Percentiles rank a stretch among this genome's conserved stretches.
phyloP scores from a whole-genome alignment of 2,329 filamentous ascomycete genomes.

The Penicillium sp. region DNA sequence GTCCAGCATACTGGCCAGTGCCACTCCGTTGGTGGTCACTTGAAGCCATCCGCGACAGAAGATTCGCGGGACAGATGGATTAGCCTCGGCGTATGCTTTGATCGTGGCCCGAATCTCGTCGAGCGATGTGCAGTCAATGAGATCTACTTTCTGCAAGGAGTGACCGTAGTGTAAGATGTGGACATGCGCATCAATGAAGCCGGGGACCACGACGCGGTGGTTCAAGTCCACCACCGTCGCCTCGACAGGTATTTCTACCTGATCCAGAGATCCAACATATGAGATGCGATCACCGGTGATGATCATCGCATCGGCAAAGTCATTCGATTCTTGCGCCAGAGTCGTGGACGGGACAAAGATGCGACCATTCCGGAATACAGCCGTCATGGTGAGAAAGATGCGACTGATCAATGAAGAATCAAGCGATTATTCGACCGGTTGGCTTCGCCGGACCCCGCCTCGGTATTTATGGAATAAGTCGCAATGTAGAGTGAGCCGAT shows the following conservation, averaged over 20 bases:
- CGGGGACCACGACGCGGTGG: constrained; percentile 37
- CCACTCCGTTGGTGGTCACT: constrained; percentile 40
- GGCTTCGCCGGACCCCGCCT: too few species aligned
- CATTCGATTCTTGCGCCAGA: constrained; percentile 3
- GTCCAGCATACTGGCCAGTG: constrained; percentile 44
- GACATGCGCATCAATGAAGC: constrained; percentile 48
- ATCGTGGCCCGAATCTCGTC: constrained; percentile 42
- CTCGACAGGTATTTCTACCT: constrained; percentile 18
- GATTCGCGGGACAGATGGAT: constrained; percentile 39
- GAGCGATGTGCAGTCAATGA: constrained; percentile 40
- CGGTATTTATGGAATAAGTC: too few species aligned
- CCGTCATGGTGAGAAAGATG: constrained; percentile 14
- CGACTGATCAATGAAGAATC: too few species aligned
- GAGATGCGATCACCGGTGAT: constrained; percentile 37
- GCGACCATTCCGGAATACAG: constrained; percentile 30
- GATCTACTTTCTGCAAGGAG: constrained; percentile 41
- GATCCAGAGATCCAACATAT: constrained; percentile 35
- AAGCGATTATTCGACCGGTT: too few species aligned
- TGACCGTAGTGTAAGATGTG: constrained; percentile 47
- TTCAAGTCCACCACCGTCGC: constrained; percentile 31
- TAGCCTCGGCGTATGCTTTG: constrained; percentile 34
- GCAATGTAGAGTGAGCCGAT: too few species aligned
- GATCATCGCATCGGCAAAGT: constrained; percentile 34
- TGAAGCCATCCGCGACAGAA: constrained; percentile 48
- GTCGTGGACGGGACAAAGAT: constrained; percentile 23